Evolutionary conservation across 345 rosid species (phyloP).

Genomic region (Hevea brasiliensis): DNA sequence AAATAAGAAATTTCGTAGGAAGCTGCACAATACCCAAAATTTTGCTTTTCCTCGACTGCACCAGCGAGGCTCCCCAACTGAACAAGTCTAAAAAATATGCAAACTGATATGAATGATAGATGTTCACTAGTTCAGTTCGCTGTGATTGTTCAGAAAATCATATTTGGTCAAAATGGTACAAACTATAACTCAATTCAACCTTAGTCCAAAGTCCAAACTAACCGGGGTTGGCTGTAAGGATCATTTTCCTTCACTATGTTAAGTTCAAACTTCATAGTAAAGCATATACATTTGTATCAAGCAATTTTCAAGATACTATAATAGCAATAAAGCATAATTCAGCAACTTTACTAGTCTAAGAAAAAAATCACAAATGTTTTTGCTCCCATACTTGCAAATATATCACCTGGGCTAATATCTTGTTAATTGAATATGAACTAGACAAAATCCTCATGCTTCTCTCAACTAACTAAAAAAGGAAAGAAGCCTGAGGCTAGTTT

Average conservation of each 20-base stretch:
- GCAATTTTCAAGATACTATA: not conserved
- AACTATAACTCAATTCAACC: too few species aligned
- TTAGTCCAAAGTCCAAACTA: too few species aligned
- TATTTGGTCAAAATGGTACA: too few species aligned
- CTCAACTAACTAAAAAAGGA: not conserved
- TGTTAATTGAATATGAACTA: not conserved
- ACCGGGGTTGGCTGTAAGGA: not conserved
- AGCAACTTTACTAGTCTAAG: not conserved
- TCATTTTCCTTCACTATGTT: not conserved
- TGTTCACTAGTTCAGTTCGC: too few species aligned
- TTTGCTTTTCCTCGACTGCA: too few species aligned
- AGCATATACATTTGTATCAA: not conserved
- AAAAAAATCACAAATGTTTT: not conserved
- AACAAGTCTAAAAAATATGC: too few species aligned
- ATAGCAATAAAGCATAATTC: not conserved
- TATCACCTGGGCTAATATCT: not conserved
- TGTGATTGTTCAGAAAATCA: too few species aligned
- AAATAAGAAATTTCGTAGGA: too few species aligned
- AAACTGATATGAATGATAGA: too few species aligned
- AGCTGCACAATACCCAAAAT: too few species aligned
- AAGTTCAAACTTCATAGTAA: not conserved
- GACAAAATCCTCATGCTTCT: not conserved
- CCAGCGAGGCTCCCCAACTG: too few species aligned
- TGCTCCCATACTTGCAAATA: not conserved
- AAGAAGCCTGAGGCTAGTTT: not conserved